These are phyloP conservation scores for Antarctomyces pellizariae DNA, from an alignment of 495 filamentous ascomycete species.

Conservation along the genomic window DNA sequence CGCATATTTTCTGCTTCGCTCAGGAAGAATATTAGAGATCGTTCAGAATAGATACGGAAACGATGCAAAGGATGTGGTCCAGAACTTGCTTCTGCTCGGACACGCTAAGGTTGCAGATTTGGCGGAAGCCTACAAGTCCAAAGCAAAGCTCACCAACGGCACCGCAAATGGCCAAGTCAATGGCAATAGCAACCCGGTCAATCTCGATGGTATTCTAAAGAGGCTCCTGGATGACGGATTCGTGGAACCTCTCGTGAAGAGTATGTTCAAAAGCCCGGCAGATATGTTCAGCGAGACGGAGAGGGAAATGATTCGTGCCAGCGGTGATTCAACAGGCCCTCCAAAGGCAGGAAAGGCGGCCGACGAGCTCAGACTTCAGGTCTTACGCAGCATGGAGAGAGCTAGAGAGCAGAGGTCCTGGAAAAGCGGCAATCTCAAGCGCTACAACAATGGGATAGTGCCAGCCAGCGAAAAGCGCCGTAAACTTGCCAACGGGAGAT, in stretches of 20 bases:
- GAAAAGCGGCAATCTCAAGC: no score
- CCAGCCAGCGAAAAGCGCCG: slow-evolving; percentile 18
- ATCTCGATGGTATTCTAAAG: slow-evolving; percentile 6
- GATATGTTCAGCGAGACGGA: slow-evolving; percentile 10
- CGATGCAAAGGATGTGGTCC: slow-evolving; percentile 43
- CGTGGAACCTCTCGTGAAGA: slow-evolving; percentile 6
- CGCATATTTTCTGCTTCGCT: slow-evolving; percentile 57
- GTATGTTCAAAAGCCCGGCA: slow-evolving; percentile 9
- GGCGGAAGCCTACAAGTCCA: slow-evolving; percentile 16
- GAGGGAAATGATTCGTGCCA: slow-evolving; percentile 4
- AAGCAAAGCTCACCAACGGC: slow-evolving; percentile 1
- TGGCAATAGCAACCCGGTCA: slow-evolving; percentile 6
- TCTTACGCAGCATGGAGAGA: no score
- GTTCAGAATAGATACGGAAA: slow-evolving; percentile 45
- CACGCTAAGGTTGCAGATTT: slow-evolving; percentile 55
- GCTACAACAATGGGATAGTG: slow-evolving; percentile 8
- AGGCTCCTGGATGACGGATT: slow-evolving; percentile 7
- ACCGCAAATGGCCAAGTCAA: slow-evolving; percentile 7
- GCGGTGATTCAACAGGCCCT: no score
- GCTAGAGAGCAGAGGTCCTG: no score
- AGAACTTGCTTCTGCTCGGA: slow-evolving; percentile 51
- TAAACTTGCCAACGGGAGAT: slow-evolving; percentile 19
- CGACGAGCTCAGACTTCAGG: no score
- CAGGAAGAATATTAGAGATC: slow-evolving; percentile 59
- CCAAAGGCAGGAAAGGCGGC: no score